Base-by-base conservation (phyloP, 2,329 filamentous ascomycete species). In the Aspergillus ibericus region DNA sequence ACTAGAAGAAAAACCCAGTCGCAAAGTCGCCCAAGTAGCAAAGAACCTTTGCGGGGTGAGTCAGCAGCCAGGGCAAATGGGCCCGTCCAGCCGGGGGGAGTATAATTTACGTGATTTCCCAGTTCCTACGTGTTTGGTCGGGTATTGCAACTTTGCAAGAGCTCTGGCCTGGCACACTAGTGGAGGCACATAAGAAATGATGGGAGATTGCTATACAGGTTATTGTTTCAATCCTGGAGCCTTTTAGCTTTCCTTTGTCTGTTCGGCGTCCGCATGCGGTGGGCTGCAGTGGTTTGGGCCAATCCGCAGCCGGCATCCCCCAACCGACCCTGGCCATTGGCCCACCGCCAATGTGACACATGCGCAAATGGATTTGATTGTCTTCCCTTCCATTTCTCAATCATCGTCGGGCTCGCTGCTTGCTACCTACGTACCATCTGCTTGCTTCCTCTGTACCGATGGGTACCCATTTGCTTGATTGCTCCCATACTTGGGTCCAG, bases 221-320 rank as follows among this genome's bases (percentile, higher is more conserved):
- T 59, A 59, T 59, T 55, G 53, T 53, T 50, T 53, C 44, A 47
- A 56, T 53, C 34, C 52, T 61, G 53, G 48, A 66, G 44, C 25
- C 25, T 66, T 65, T 70, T 63, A 63, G 63, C 65, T 59, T 71
- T 69, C 59, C 71, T 74, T 75, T 75, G 69, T 73, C 68, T 66
- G 55, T 51, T 56, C 64, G 42, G 36, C 48, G 54, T 50, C 53
- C 63, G 65, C 66, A 72, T 64, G 68, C 72, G 72, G 72, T 63
- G 64, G 64, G 50, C 66, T 32, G 47, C 50, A 59, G 57, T 50
- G 56, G 16, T 38, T 4, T 16, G 22, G 22, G 44, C 44, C 44
- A 47, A 47, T 47, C 25, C 18, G 25, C 25, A 6, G 6, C 15
- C 22, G 5, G n/a, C 6, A 10, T 6, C 9, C 15, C 44, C 44